Evolutionary conservation across 345 rosid genomes (phyloP).

Genomic region (Hirschfeldia incana): DNA sequence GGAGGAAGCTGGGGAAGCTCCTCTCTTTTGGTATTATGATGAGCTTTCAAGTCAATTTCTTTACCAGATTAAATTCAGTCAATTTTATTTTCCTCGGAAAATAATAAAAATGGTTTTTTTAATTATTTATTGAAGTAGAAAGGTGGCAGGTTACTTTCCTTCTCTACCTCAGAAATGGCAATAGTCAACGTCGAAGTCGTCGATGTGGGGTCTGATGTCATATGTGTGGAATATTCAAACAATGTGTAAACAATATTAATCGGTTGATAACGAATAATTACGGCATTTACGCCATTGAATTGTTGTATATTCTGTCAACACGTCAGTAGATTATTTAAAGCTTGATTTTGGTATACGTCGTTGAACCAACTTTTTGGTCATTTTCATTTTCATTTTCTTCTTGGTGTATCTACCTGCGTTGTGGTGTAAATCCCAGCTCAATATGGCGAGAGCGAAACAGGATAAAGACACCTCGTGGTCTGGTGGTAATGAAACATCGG

Average conservation of each 20-base stretch:
- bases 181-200: conserved; percentile 36
- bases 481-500: too few species aligned
- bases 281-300: not conserved
- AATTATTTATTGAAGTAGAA: not conserved
- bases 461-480: too few species aligned
- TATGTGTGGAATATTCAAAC: conserved; percentile 11
- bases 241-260: not conserved
- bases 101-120: not conserved
- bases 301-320: not conserved
- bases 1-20: conserved; percentile 17
- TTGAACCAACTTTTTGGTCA: not conserved
- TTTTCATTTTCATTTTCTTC: not conserved
- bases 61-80: conserved; percentile 26
- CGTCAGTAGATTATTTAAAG: not conserved
- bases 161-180: conserved; percentile 24
- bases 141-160: conserved; percentile 32
- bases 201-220: conserved; percentile 7
- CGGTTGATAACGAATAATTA: not conserved
- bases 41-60: conserved; percentile 27
- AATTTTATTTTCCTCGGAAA: conserved; percentile 10
- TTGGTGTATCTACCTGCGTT: too few species aligned
- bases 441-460: too few species aligned
- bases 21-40: not conserved
- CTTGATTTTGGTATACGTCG: not conserved
- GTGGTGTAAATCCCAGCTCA: not conserved